Evolutionary conservation across 306 rosid species (phyloP), one percentile per base, ranked within the genome.

Genomic region (Vigna trinervia): DNA sequence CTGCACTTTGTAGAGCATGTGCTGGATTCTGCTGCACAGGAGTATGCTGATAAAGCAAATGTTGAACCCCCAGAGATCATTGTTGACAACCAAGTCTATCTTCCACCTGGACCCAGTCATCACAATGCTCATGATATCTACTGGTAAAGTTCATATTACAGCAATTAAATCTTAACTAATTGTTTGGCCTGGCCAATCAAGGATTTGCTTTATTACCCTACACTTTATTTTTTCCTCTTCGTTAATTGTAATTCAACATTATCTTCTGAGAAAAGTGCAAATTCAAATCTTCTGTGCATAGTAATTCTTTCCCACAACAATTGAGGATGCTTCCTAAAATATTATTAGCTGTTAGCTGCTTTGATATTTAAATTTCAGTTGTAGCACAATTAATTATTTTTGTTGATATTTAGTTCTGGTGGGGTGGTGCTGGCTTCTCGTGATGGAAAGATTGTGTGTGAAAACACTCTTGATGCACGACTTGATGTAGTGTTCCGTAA

Each of bases 371-470:
- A 69, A 46, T 66, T 50, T 60, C 36, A n/a, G 64, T 73, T 74
- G 60, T 57, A 50, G 11, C 79, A 57, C 52, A 65, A 20, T 83
- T 88, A 23, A 82, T 75, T 65, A 77, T 48, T 28, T 79, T 74
- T 84, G 69, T 65, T 41, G 12, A 64, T 81, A 28, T 82, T 81
- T 96, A 95, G 99, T 80, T 87, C 97, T 89, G 99, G 99, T 78
- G 97, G 99, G 30, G 97, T 92, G 66, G 99, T 95, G 58, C 69
- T 95, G 86, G 99, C 99, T 83, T 95, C 99, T 87, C 92, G 82
- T 39, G 99, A 95, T 79, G 97, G 99, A 68, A 95, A 92, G 91
- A 95, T 95, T 78, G 99, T 95, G 19, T 86, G 36, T 78, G 99
- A 95, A 89, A 95, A 95, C 86, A 88, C 89, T 78, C 97, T 95